Percentiles rank a stretch among this genome's conserved stretches.
phyloP scores from a whole-genome alignment of 1,284 basidiomycete species.

The Takashimella tepidaria region DNA sequence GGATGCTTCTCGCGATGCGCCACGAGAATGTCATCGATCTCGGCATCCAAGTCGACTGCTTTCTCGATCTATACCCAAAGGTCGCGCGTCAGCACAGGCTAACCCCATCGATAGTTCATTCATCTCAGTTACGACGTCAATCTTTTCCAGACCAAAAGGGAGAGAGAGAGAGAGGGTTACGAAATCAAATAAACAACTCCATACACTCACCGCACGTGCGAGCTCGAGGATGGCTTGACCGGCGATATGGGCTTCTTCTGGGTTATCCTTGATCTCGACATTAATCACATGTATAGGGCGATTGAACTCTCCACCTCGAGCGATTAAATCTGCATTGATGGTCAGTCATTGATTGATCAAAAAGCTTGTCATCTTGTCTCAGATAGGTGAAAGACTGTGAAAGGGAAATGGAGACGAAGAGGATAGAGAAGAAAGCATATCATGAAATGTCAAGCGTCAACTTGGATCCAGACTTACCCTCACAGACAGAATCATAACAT shows the following conservation, averaged over 20 bases:
- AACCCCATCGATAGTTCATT: neutral
- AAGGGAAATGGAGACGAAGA: neutral
- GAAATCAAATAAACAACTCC: slow-evolving; percentile 10
- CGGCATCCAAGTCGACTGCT: slow-evolving; percentile 79
- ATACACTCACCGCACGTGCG: slow-evolving; percentile 69
- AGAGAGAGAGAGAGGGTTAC: slow-evolving; percentile 13
- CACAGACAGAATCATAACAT: slow-evolving; percentile 97
- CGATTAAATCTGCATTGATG: slow-evolving; percentile 65
- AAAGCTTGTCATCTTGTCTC: no score
- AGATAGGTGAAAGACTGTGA: no score
- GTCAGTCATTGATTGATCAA: no score
- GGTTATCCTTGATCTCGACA: slow-evolving; percentile 98
- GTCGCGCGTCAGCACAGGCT: neutral
- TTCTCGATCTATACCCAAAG: slow-evolving; percentile 65
- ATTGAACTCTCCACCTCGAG: slow-evolving; percentile 85
- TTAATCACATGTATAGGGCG: slow-evolving; percentile 95
- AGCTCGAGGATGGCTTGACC: slow-evolving; percentile 93
- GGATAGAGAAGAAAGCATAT: neutral
- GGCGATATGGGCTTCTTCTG: slow-evolving; percentile 94
- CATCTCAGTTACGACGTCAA: neutral
- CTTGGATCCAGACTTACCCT: slow-evolving; percentile 59
- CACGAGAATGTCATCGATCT: slow-evolving; percentile 80
- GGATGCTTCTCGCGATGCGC: slow-evolving; percentile 82
- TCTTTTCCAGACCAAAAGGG: no score
- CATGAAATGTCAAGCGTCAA: no score